These are phyloP conservation scores for Nitzschia sp. DNA, from an alignment of 108 stramenopile genomes.

Conservation along the genomic window DNA sequence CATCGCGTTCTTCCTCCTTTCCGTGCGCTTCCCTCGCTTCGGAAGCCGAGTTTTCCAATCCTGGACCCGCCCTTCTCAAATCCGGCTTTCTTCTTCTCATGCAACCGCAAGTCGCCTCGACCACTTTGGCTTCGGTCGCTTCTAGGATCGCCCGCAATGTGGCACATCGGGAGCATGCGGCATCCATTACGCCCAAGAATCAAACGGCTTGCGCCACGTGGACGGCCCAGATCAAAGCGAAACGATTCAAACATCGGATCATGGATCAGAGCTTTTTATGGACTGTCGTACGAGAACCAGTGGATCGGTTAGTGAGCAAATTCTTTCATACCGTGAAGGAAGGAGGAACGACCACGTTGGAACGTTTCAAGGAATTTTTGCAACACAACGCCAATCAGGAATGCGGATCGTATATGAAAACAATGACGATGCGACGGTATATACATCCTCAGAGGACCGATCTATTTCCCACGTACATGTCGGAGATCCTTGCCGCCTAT, in stretches of 20 bases:
- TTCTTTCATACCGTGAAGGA: slow-evolving; percentile 27
- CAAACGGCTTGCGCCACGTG: slow-evolving; percentile 19
- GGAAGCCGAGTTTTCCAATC: background rate
- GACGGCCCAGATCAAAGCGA: slow-evolving; percentile 15
- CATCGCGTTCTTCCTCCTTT: slow-evolving; percentile 20
- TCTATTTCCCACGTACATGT: background rate
- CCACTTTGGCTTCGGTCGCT: slow-evolving; percentile 34
- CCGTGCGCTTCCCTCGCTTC: slow-evolving; percentile 21
- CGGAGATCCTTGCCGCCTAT: slow-evolving; percentile 30
- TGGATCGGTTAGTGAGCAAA: slow-evolving; percentile 28
- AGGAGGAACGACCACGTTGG: background rate
- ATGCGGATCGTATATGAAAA: slow-evolving; percentile 28
- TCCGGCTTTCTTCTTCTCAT: slow-evolving; percentile 34
- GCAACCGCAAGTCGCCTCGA: slow-evolving; percentile 29
- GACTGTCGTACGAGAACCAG: slow-evolving; percentile 51
- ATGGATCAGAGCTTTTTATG: slow-evolving; percentile 35
- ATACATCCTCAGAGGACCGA: slow-evolving; percentile 28
- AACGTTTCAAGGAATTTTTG: slow-evolving; percentile 16
- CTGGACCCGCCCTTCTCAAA: slow-evolving; percentile 8
- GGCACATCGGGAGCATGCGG: background rate
- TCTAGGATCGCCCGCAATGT: slow-evolving; percentile 27
- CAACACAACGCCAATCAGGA: slow-evolving; percentile 9
- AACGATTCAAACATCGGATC: slow-evolving; percentile 15
- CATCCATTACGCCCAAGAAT: background rate
- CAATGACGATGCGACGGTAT: slow-evolving; percentile 8